Conservation (phyloP, 495 filamentous ascomycete species). For the Ramalina intermedia region DNA sequence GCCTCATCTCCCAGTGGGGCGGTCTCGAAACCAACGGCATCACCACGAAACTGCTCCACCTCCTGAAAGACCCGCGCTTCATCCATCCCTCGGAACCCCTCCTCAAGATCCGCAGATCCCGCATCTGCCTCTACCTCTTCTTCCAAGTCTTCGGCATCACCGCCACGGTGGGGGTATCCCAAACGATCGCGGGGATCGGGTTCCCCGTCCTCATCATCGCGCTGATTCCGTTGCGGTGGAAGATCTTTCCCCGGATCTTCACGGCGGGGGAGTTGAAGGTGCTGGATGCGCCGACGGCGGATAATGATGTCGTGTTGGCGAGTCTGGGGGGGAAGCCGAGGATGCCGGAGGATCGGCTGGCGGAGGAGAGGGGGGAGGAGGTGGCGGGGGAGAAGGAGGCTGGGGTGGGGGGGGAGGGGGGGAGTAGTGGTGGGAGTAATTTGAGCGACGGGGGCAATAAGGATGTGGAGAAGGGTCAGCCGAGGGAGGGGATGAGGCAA, state of each 20-base stretch:
- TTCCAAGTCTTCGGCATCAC: slow-evolving; percentile 23
- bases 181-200: slow-evolving; percentile 29
- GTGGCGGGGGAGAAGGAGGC: neutral
- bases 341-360: slow-evolving; percentile 12
- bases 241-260: slow-evolving; percentile 24
- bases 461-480: too few relatives aligned
- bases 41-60: slow-evolving; percentile 24
- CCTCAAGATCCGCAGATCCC: slow-evolving; percentile 14
- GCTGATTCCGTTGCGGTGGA: slow-evolving; percentile 25
- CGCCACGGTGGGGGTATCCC: slow-evolving; percentile 25
- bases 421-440: too few relatives aligned
- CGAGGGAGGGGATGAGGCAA: too few relatives aligned
- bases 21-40: slow-evolving; percentile 23
- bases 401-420: too few relatives aligned
- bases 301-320: slow-evolving; percentile 16
- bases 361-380: neutral
- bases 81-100: slow-evolving; percentile 21
- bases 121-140: slow-evolving; percentile 14
- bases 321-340: slow-evolving; percentile 20
- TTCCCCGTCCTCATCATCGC: slow-evolving; percentile 31
- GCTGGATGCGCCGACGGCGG: slow-evolving; percentile 25
- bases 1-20: slow-evolving; percentile 6
- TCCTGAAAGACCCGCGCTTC: slow-evolving; percentile 20
- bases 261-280: slow-evolving; percentile 21
- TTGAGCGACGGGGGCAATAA: too few relatives aligned